Conservation (phyloP, 2,329 filamentous ascomycete genomes). For the Colletotrichum tabaci region DNA sequence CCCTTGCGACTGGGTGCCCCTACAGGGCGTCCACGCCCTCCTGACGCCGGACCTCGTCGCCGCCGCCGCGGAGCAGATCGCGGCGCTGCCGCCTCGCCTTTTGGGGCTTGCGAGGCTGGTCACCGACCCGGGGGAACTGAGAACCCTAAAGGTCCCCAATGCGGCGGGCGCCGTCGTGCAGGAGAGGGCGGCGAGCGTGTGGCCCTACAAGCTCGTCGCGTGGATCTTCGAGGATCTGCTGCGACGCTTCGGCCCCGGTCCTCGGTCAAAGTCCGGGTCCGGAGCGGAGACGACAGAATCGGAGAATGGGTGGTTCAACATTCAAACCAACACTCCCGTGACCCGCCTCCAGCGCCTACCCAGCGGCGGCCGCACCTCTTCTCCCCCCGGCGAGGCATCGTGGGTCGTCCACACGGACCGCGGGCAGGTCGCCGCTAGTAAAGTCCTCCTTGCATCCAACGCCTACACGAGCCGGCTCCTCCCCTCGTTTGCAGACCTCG, state of each 20-base stretch:
- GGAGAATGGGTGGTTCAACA: constrained; percentile 67
- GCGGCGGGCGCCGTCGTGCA: constrained; percentile 77
- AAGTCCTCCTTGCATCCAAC: constrained; percentile 85
- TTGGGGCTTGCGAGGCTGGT: constrained; percentile 62
- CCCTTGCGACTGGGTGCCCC: constrained; percentile 78
- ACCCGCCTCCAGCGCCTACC: constrained; percentile 58
- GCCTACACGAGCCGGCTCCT: constrained; percentile 85
- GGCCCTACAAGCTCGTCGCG: constrained; percentile 88
- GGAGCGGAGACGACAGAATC: constrained; percentile 46
- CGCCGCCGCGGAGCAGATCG: constrained; percentile 65
- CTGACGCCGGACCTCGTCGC: constrained; percentile 70
- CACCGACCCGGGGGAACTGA: constrained; percentile 57
- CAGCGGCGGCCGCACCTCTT: constrained; percentile 12
- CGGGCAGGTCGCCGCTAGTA: constrained; percentile 74
- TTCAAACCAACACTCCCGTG: constrained; percentile 82
- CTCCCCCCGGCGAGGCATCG: constrained; percentile 31
- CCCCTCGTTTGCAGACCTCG: constrained; percentile 77
- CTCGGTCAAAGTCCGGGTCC: constrained; percentile 18
- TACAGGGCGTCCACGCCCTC: constrained; percentile 76
- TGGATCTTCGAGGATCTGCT: constrained; percentile 77
- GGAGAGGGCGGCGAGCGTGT: constrained; percentile 76
- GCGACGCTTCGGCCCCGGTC: constrained; percentile 46
- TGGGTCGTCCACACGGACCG: constrained; percentile 79
- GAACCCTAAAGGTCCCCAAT: constrained; percentile 66
- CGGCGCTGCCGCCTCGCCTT: constrained; percentile 72